These are phyloP conservation scores for Galerina sulciceps DNA, from an alignment of 768 basidiomycete genomes.

Conservation along the genomic window DNA sequence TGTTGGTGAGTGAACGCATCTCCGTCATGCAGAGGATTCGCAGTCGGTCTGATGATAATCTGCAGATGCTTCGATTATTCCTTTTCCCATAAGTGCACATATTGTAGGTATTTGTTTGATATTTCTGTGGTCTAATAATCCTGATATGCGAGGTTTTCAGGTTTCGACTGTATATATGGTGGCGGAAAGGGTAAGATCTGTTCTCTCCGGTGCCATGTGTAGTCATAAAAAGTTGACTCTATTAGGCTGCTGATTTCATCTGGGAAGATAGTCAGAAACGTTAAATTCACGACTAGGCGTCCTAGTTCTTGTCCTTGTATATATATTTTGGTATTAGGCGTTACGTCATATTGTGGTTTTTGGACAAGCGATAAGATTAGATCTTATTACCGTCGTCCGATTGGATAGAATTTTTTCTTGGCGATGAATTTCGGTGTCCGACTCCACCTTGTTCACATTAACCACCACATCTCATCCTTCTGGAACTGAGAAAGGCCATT, in stretches of 20 bases:
- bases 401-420: too few species aligned
- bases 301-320: too few species aligned
- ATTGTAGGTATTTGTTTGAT: conserved; percentile 22
- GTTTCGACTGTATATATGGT: conserved; percentile 32
- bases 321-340: too few species aligned
- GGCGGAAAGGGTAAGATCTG: conserved; percentile 28
- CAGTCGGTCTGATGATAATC: background rate
- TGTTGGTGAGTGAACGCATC: conserved; percentile 25
- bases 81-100: conserved; percentile 36
- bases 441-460: too few species aligned
- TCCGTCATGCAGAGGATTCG: background rate
- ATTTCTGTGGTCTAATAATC: background rate
- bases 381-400: too few species aligned
- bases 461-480: too few species aligned
- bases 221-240: background rate
- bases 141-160: conserved; percentile 4
- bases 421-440: too few species aligned
- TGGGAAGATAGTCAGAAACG: background rate
- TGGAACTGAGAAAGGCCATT: too few species aligned
- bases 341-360: too few species aligned
- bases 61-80: conserved; percentile 36
- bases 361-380: too few species aligned
- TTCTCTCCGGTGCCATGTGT: background rate
- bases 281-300: too few species aligned
- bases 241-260: conserved; percentile 16